These are phyloP conservation scores for Tolypocladium pustulatum DNA, from an alignment of 2,329 filamentous ascomycete species.

Conservation along the genomic window DNA sequence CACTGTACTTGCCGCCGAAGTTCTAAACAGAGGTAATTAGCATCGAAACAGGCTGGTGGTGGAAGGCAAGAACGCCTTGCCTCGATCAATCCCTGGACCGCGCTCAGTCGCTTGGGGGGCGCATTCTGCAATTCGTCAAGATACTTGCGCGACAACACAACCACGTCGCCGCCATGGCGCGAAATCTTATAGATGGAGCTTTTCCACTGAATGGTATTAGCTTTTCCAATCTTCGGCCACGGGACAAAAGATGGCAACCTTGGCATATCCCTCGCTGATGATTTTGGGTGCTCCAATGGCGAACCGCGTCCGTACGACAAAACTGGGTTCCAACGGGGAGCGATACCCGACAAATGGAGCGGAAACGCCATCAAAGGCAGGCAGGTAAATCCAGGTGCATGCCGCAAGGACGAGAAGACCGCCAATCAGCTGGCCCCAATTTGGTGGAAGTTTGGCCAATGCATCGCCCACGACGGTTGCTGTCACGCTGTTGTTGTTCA, in stretches of 20 bases:
- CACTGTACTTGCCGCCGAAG: conserved; percentile 6
- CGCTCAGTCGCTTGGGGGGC: conserved; percentile 2
- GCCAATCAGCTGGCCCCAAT: background rate
- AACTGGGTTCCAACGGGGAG: conserved; percentile 2
- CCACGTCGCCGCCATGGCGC: conserved; percentile 5
- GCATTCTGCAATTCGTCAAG: conserved; percentile 6
- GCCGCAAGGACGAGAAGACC: background rate
- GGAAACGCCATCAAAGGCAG: background rate
- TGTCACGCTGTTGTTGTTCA: background rate
- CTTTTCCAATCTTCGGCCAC: background rate
- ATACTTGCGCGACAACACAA: conserved; percentile 4
- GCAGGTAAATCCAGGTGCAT: background rate
- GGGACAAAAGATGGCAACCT: background rate
- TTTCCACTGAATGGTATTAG: conserved; percentile 2
- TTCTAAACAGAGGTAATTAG: background rate
- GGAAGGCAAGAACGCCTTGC: background rate
- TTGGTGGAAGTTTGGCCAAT: background rate
- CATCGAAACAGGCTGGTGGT: background rate
- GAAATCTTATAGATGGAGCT: conserved; percentile 4
- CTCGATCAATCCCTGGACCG: conserved; percentile 4
- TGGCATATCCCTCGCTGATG: conserved; percentile 5
- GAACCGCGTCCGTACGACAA: conserved; percentile 3
- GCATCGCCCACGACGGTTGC: background rate
- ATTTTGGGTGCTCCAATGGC: conserved; percentile 1
- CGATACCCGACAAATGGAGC: conserved; percentile 4